Evolutionary conservation across 805 yeast genomes (phyloP).

Genomic region (Candida qinlingensis): DNA sequence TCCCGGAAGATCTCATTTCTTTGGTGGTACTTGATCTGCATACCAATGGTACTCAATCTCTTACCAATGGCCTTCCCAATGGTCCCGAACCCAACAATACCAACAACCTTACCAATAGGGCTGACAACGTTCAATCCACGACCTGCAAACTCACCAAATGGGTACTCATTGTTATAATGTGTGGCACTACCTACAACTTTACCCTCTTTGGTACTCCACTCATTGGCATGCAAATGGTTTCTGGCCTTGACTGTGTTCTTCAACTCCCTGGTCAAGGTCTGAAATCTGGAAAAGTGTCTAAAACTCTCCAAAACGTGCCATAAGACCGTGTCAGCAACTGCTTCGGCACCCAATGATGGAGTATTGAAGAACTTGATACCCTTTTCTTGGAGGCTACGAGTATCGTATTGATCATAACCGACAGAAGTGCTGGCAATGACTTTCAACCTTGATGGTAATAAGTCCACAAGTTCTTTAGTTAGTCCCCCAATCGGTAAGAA

Average conservation of each 20-base stretch:
- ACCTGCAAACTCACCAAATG: constrained; percentile 37
- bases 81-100: constrained; percentile 56
- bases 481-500: constrained; percentile 48
- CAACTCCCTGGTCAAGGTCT: constrained; percentile 24
- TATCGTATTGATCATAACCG: constrained; percentile 50
- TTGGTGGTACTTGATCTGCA: constrained; percentile 54
- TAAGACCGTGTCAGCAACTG: constrained; percentile 61
- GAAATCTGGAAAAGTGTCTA: constrained; percentile 42
- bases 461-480: constrained; percentile 34
- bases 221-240: constrained; percentile 28
- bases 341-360: constrained; percentile 44
- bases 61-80: constrained; percentile 52
- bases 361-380: constrained; percentile 43
- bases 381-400: constrained; percentile 31
- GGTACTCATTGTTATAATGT: constrained; percentile 21
- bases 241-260: constrained; percentile 41
- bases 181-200: constrained; percentile 3
- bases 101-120: constrained; percentile 47
- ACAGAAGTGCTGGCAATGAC: constrained; percentile 51
- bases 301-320: constrained; percentile 51
- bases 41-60: constrained; percentile 47
- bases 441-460: constrained; percentile 41
- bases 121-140: constrained; percentile 29
- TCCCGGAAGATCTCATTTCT: constrained; percentile 33
- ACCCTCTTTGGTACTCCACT: constrained; percentile 6